Evolutionary conservation across 2,329 filamentous ascomycete species (phyloP), one percentile per base, ranked within the genome.

Genomic region (Hypomyces perniciosus): DNA sequence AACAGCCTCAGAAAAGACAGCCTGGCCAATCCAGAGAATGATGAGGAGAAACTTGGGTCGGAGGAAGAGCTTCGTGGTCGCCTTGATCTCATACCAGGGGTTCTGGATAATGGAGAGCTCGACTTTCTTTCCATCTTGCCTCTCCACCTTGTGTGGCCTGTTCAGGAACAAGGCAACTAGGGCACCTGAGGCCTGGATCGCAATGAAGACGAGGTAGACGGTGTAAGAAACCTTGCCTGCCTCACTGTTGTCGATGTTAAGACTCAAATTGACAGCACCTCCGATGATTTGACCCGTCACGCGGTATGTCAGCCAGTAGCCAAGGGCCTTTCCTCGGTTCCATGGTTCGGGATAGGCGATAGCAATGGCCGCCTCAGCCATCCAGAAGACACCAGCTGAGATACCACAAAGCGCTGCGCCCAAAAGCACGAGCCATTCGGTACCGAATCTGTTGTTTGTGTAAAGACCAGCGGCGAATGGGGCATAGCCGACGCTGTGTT

Each of bases 341-440:
- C 79, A 81, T 0, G 84, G 83, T 58, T 89, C 85, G 0, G 85
- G 85, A 56, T 90, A 90, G 0, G 81, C 76, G 20, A 89, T 78
- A 0, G 85, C 85, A 51, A 90, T 86, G 0, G 86, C 85, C 1
- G 83, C 83, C 66, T 90, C 86, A 0, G 85, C 80, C 73, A 83
- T 83, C 86, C 86, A 90, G 65, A 89, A 89, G 0, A 89, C 72
- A 0, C 86, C 86, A 0, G 86, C 85, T 0, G 81, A 84, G 31
- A 88, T 74, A 13, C 85, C 85, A 55, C 85, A 89, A 0, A 85
- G 70, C 0, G 83, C 83, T 1, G 83, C 84, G 0, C 85, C 86
- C 7, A 89, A 65, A 1, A 88, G 72, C 0, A 83, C 76, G 8
- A 88, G 75, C 86, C 86, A 90, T 56, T 84, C 78, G 1, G 69